Conservation (phyloP, 108 stramenopile species). For the Craspedostauros australis region DNA sequence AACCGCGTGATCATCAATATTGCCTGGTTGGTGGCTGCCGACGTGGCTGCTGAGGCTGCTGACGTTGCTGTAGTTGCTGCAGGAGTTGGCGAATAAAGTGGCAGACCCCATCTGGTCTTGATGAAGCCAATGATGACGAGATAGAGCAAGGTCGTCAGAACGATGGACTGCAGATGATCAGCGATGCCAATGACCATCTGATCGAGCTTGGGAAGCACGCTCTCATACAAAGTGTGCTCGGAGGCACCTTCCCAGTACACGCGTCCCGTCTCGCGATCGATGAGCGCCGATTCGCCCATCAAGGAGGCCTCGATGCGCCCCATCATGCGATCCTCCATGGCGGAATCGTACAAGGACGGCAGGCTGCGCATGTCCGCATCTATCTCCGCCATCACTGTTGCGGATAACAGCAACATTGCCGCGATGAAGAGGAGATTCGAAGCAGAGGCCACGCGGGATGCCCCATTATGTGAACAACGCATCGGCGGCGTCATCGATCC, state of each 20-base stretch:
- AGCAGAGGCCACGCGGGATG: no score
- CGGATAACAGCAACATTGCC: no score
- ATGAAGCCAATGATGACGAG: constrained; percentile 20
- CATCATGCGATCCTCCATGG: constrained; percentile 4
- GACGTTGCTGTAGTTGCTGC: background rate
- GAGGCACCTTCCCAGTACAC: constrained; percentile 75
- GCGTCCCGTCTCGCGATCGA: constrained; percentile 69
- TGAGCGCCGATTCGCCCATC: constrained; percentile 61
- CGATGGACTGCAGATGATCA: constrained; percentile 23
- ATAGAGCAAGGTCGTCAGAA: constrained; percentile 15
- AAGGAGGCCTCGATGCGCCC: constrained; percentile 29
- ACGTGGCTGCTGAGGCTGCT: background rate
- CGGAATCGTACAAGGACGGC: no score
- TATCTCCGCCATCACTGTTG: no score
- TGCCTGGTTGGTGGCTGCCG: constrained; percentile 2
- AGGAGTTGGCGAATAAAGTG: constrained; percentile 6
- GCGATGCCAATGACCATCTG: constrained; percentile 23
- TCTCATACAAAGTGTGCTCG: constrained; percentile 22
- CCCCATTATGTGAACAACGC: no score
- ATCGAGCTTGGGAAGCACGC: constrained; percentile 18
- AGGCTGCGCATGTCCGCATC: no score
- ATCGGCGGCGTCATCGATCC: no score
- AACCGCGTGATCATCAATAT: no score
- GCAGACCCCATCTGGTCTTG: constrained; percentile 28
- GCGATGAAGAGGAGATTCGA: no score